Evolutionary conservation across 106 monocot species (phyloP), one percentile per base, ranked within the genome.

Genomic region (Dendrobium huoshanense): DNA sequence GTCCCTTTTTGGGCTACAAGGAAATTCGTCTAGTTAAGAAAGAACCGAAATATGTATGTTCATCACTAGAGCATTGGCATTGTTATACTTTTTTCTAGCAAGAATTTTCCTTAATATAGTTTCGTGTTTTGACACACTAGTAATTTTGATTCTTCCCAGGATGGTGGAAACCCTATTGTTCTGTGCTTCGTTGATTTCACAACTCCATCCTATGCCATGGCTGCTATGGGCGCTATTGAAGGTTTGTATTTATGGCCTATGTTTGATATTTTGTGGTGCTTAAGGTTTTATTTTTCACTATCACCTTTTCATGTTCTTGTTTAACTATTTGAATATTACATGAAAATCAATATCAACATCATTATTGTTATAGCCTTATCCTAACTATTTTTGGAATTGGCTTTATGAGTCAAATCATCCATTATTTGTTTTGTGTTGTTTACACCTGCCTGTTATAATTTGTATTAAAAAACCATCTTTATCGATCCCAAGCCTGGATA

Each of bases 11-110:
- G 33, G 90, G 90, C 51, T 90, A 85, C 51, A 83, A 78, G 33
- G 90, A 90, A 74, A 81, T 87, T 58, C 83, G 90, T 76, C 87
- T 90, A 61, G 90, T 90, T 22, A 90, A 43, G 81, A 90, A 90
- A 81, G 85, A 87, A 61, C 81, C 87, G 55, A 77, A 81, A 84
- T 81, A 85, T 81, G 90, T 90, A 65, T 76, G 87, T 77, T 78
- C 25, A 48, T 80, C 44, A 25, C 40, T 43, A 19, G 43, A 43
- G 19, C 2, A 5, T 43, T 43, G 74, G 42, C 4, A 70, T 70
- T 43, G 4, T 74, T 42, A 33, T 42, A 4, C 3, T 6, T 11
- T 68, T 43, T 17, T 65, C 5, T 7, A 40, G 61, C 17, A 58
- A 27, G 45, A 2, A 27, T 47, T 65, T 19, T 43, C 8, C 18